A percentile compares a stretch with the other conserved stretches of the same genome.
phyloP scores from a whole-genome alignment of 768 basidiomycete species.

The Guyanaporus albipodus region DNA sequence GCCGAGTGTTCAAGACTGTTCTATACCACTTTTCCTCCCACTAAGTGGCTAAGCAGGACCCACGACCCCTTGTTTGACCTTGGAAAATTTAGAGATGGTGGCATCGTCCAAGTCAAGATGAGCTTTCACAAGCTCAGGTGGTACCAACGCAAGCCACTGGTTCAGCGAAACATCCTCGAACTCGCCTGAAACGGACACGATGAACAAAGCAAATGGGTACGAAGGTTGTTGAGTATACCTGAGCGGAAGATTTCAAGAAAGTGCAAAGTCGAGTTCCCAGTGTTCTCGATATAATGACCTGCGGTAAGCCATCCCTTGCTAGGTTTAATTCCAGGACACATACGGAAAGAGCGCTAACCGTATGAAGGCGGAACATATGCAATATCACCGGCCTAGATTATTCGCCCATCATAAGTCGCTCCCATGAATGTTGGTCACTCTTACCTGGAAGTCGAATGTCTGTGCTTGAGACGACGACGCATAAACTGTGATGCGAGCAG shows the following conservation, averaged over 20 bases:
- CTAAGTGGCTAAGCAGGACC: too few species aligned
- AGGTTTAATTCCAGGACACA: too few species aligned
- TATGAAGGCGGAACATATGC: constrained; percentile 12
- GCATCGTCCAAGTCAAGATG: constrained; percentile 40
- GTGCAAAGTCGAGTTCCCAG: constrained; percentile 44
- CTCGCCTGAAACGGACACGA: too few species aligned
- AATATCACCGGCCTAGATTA: constrained; percentile 25
- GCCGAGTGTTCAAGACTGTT: too few species aligned
- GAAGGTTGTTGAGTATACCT: constrained; percentile 14
- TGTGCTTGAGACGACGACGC: constrained; percentile 49
- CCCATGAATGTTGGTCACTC: too few species aligned
- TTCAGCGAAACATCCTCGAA: too few species aligned
- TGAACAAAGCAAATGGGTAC: too few species aligned
- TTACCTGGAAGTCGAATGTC: constrained; percentile 58
- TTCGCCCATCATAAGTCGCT: too few species aligned
- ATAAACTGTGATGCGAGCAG: constrained; percentile 53
- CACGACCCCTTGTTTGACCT: constrained; percentile 38
- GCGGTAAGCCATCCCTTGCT: too few species aligned
- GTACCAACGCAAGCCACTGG: constrained; percentile 45
- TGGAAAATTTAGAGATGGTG: constrained; percentile 34
- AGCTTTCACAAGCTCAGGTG: constrained; percentile 43
- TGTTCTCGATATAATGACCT: constrained; percentile 56
- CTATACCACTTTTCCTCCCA: too few species aligned
- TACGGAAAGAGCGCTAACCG: constrained; percentile 3
- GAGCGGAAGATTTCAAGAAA: constrained; percentile 49